Conservation (phyloP, 2,329 filamentous ascomycete genomes). For the Elsinoe australis region DNA sequence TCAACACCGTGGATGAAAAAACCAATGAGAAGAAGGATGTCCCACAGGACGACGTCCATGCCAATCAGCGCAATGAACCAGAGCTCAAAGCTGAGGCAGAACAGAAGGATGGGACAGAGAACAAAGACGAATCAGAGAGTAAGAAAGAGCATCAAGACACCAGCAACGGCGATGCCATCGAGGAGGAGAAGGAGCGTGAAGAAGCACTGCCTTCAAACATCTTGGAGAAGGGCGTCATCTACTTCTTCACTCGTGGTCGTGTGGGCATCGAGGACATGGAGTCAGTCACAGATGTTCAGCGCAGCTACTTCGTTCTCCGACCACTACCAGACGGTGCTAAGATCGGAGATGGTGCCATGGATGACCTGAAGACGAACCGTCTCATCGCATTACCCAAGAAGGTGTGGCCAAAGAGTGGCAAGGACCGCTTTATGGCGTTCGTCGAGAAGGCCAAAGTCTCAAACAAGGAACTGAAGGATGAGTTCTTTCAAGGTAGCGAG, state of each 20-base stretch:
- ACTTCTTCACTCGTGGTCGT: slow-evolving; percentile 79
- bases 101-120: neutral
- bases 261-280: slow-evolving; percentile 65
- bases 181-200: slow-evolving; percentile 45
- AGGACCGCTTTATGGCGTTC: slow-evolving; percentile 71
- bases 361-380: slow-evolving; percentile 55
- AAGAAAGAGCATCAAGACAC: neutral
- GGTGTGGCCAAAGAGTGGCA: slow-evolving; percentile 59
- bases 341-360: slow-evolving; percentile 51
- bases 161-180: slow-evolving; percentile 34
- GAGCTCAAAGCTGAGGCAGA: neutral
- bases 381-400: slow-evolving; percentile 80
- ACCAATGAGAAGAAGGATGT: slow-evolving; percentile 14
- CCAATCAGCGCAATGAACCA: slow-evolving; percentile 4
- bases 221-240: slow-evolving; percentile 80
- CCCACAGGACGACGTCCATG: slow-evolving; percentile 18
- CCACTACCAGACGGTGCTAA: slow-evolving; percentile 64
- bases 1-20: slow-evolving; percentile 20
- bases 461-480: slow-evolving; percentile 62
- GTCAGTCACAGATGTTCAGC: slow-evolving; percentile 62
- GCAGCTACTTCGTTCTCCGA: slow-evolving; percentile 71
- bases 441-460: slow-evolving; percentile 65
- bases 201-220: slow-evolving; percentile 52
- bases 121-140: neutral
- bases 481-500: slow-evolving; percentile 58